These are phyloP conservation scores for Cercospora nicotianae DNA, from an alignment of 2,329 filamentous ascomycete species.

Conservation along the genomic window DNA sequence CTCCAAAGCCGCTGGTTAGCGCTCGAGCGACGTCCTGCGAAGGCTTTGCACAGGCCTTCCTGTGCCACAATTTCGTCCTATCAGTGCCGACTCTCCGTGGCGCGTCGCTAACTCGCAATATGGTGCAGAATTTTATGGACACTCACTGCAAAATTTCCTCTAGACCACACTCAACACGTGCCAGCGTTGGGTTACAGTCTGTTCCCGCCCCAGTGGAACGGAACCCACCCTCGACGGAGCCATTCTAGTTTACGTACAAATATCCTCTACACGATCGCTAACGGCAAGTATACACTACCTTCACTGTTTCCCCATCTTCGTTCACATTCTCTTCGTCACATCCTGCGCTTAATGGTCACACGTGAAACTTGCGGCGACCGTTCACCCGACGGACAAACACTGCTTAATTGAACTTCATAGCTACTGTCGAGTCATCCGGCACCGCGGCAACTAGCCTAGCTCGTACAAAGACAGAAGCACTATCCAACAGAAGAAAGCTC, in stretches of 20 bases:
- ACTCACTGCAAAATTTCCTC: constrained; percentile 11
- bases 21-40: constrained; percentile 5
- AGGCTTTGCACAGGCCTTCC: constrained; percentile 1
- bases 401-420: constrained; percentile 10
- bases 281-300: constrained; percentile 18
- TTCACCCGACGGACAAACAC: constrained; percentile 7
- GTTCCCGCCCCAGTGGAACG: neutral
- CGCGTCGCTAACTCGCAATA: constrained; percentile 1
- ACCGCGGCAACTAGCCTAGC: neutral
- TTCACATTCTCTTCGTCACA: constrained; percentile 7
- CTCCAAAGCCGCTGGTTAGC: constrained; percentile 12
- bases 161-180: constrained; percentile 18
- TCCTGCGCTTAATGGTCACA: constrained; percentile 10
- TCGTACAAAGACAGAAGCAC: neutral
- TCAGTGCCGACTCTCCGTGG: constrained; percentile 4
- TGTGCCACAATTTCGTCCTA: constrained; percentile 3
- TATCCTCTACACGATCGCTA: constrained; percentile 8
- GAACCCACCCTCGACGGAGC: constrained; percentile 2
- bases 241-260: constrained; percentile 11
- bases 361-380: constrained; percentile 4
- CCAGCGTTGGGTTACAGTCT: constrained; percentile 16
- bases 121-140: constrained; percentile 12
- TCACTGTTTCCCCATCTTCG: neutral
- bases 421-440: neutral
- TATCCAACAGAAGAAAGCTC: neutral